These are phyloP conservation scores for Cercospora berteroae DNA, from an alignment of 2,329 filamentous ascomycete genomes.

Conservation along the genomic window DNA sequence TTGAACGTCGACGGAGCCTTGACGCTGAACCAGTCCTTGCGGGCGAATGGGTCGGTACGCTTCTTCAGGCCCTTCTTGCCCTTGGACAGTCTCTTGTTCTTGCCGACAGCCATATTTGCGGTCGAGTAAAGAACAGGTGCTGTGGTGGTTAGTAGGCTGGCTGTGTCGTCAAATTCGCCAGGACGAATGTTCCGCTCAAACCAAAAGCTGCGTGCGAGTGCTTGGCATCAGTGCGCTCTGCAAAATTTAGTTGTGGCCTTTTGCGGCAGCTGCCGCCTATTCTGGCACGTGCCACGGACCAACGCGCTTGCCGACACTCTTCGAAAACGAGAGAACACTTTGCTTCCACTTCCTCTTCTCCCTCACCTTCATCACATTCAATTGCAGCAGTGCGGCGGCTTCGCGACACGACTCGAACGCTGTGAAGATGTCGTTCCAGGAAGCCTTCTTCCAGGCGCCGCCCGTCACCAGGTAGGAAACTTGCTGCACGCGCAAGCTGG, in stretches of 20 bases:
- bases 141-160: slow-evolving; percentile 24
- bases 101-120: slow-evolving; percentile 70
- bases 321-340: slow-evolving; percentile 9
- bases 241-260: neutral
- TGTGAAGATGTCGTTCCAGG: slow-evolving; percentile 27
- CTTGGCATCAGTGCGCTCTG: neutral
- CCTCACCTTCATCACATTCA: neutral
- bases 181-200: neutral
- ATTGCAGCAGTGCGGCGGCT: slow-evolving; percentile 3
- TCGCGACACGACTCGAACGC: neutral
- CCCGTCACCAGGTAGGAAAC: slow-evolving; percentile 62
- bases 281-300: neutral
- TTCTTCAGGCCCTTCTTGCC: slow-evolving; percentile 99
- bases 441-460: slow-evolving; percentile 56
- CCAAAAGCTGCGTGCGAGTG: neutral
- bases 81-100: slow-evolving; percentile 99
- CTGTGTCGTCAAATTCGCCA: slow-evolving; percentile 6
- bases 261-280: neutral
- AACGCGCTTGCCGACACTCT: neutral
- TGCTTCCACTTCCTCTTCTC: slow-evolving; percentile 2
- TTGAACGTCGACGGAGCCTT: slow-evolving; percentile 98
- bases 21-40: slow-evolving; percentile 99
- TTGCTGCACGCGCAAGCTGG: slow-evolving; percentile 10
- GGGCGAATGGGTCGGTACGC: slow-evolving; percentile 95
- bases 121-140: slow-evolving; percentile 25